Conservation (phyloP, 2,329 filamentous ascomycete species). For the Coniochaeta sp. region DNA sequence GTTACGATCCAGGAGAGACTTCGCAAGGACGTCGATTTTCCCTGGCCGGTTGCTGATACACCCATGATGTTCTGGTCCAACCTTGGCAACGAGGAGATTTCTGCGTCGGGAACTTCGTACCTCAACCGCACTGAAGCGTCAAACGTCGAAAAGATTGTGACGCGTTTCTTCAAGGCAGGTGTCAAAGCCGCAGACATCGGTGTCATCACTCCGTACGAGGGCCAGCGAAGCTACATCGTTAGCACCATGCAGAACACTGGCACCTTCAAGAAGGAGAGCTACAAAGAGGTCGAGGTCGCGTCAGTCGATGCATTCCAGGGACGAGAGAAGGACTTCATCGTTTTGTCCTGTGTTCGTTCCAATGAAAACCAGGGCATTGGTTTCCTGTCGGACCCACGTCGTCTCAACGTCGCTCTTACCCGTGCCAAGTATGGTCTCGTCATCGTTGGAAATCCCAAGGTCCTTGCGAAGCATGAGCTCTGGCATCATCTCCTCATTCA, state of each 20-base stretch:
- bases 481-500: constrained; percentile 95
- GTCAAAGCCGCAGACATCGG: constrained; percentile 92
- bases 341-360: constrained; percentile 93
- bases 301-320: constrained; percentile 98
- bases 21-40: constrained; percentile 91
- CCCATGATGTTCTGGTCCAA: constrained; percentile 99
- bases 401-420: constrained; percentile 93
- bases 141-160: constrained; percentile 98
- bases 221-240: constrained; percentile 95
- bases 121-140: constrained; percentile 95
- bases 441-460: constrained; percentile 95
- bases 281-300: constrained; percentile 97
- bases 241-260: constrained; percentile 99
- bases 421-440: constrained; percentile 95
- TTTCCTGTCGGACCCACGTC: constrained; percentile 94
- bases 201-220: constrained; percentile 98
- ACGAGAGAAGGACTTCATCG: constrained; percentile 98
- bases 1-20: constrained; percentile 85
- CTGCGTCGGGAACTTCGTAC: constrained; percentile 94
- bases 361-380: constrained; percentile 99
- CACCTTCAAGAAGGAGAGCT: constrained; percentile 95
- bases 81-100: constrained; percentile 94
- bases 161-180: constrained; percentile 96
- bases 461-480: constrained; percentile 92
- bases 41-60: constrained; percentile 87